Base-by-base conservation (phyloP, 768 basidiomycete species). In the Xerocomellus amylosporus region DNA sequence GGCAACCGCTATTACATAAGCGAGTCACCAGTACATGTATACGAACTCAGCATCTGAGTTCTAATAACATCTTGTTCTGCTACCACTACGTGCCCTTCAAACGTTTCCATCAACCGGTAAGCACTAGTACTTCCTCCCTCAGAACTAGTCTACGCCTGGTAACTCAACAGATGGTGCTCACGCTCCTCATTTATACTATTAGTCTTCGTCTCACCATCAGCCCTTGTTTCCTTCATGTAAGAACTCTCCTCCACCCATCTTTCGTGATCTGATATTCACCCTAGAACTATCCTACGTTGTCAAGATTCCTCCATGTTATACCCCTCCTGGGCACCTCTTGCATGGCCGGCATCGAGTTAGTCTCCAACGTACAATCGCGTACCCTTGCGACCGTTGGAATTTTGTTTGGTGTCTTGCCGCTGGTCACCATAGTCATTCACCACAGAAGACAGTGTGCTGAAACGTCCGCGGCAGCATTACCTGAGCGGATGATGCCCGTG, bases 171-270 rank as follows among this genome's bases (percentile, higher is more conserved):
- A 45, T 49, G 7, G 50, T 56, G 0, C 49, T 68, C 9, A 49
- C 57, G 0, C 57, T 68, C 15, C 55, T 70, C 10, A 46, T 65
- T 4, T 70, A 66, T 36, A 68, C 63, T 10, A 59, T 63, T 45
- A 67, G 46, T 20, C 60, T 68, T 38, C 53, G 55, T 19, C 38
- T 64, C 22, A 50, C 55, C 14, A 42, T 43, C 39, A 47, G 55
- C 19, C 14, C 45, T 10, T 53, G 54, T 36, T 54, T 52, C 37
- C 20, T 61, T 34, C 49, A 44, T 0, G 67, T 65, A 44, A 38
- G 30, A 2, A 9, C 41, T 8, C 43, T 17, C 9, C 14, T 22
- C 15, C 4, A 3, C 17, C 7, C 19, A 1, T n/a, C 37, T 15
- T 4, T 17, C 13, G 22, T 12, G 10, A 31, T 49, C 36, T 31